A percentile compares a stretch with the other conserved stretches of the same genome.
phyloP scores from a whole-genome alignment of 306 rosid genomes.

The Psophocarpus tetragonolobus region DNA sequence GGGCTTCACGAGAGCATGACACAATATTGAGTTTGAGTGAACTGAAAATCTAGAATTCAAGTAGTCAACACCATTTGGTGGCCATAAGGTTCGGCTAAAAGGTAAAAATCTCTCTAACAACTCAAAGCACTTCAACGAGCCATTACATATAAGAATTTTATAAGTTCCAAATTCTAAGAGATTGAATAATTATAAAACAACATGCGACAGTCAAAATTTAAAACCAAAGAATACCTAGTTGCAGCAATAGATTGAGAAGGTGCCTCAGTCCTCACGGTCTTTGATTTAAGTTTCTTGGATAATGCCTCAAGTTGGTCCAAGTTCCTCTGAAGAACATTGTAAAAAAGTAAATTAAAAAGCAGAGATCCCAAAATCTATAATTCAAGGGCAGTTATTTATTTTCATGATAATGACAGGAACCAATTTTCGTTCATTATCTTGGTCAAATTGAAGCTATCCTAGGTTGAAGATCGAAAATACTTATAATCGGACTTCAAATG shows the following conservation, averaged over 20 bases:
- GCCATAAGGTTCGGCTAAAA: neutral
- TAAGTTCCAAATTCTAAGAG: neutral
- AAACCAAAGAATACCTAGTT: conserved; percentile 62
- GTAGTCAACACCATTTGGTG: neutral
- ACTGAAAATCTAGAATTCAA: neutral
- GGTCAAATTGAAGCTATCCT: conserved; percentile 10
- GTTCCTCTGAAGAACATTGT: conserved; percentile 72
- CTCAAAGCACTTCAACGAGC: conserved; percentile 12
- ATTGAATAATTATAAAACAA: neutral
- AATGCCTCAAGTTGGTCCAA: conserved; percentile 93
- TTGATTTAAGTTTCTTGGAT: conserved; percentile 97
- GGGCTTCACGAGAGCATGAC: neutral
- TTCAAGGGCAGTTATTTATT: neutral
- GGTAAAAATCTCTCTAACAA: neutral
- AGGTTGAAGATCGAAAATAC: conserved; percentile 18
- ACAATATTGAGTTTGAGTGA: neutral
- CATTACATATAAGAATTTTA: neutral
- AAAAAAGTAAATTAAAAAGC: conserved; percentile 27
- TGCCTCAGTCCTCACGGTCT: conserved; percentile 78
- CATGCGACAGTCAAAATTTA: neutral
- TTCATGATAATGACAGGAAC: conserved; percentile 3
- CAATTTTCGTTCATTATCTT: conserved; percentile 1
- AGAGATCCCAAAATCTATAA: conserved; percentile 11
- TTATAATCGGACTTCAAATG: neutral
- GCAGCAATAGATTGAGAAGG: conserved; percentile 95